Evolutionary conservation across 345 rosid species (phyloP).

Genomic region (Carallia brachiata): DNA sequence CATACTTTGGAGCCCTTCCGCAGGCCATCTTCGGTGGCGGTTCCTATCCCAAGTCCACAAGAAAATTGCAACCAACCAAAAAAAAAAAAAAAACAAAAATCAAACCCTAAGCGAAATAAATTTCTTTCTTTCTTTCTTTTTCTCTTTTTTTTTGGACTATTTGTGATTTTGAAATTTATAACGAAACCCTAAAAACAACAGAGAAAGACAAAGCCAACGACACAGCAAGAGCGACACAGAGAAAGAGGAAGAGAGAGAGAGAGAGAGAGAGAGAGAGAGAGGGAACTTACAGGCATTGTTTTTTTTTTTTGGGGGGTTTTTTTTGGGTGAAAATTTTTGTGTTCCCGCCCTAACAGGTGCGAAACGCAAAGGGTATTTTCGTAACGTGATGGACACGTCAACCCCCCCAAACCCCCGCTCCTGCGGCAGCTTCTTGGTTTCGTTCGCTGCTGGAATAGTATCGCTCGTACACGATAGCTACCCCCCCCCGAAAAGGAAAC

Average conservation of each 20-base stretch:
- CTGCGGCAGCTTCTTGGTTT: too few species aligned
- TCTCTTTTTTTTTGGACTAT: too few species aligned
- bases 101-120: background rate
- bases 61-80: too few species aligned
- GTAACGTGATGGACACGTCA: conserved; percentile 37
- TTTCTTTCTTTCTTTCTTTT: too few species aligned
- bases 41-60: background rate
- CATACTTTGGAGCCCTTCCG: conserved; percentile 81
- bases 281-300: conserved; percentile 5
- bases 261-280: conserved; percentile 2
- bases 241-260: background rate
- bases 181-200: conserved; percentile 24
- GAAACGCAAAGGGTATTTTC: conserved; percentile 19
- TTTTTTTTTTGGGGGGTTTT: background rate
- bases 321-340: conserved; percentile 14
- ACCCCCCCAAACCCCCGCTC: background rate
- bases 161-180: conserved; percentile 4
- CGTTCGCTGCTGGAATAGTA: too few species aligned
- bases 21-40: conserved; percentile 34
- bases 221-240: conserved; percentile 16
- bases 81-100: conserved; percentile 1
- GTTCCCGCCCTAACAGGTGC: conserved; percentile 61
- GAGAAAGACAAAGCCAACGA: background rate
- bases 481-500: background rate
- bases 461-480: background rate